Evolutionary conservation across 2,329 filamentous ascomycete genomes (phyloP), one percentile per base, ranked within the genome.

Genomic region (Diaporthe velutina): DNA sequence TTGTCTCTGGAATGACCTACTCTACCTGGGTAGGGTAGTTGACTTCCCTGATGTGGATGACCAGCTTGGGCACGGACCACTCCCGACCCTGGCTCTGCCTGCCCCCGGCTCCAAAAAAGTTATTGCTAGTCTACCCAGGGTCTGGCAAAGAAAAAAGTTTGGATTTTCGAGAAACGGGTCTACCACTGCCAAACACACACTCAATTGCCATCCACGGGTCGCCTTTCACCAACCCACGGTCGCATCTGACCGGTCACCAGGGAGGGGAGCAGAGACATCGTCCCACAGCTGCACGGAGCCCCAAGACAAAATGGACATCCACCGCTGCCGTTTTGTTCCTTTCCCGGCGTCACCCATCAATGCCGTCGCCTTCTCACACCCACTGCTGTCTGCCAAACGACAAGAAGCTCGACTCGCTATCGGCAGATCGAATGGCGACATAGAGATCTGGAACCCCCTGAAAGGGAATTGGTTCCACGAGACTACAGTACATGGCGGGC

Each of bases 401-500:
- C 85, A 83, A 82, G 89, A 83, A 82, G 89, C 84, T 79, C 92
- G 95, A 78, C 90, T 98, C 72, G 97, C 97, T 2, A 90, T 99
- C 79, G 97, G 97, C 75, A 93, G 97, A 78, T 94, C 95, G 74
- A 98, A 98, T 83, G 97, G 97, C 79, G 95, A 98, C 81, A 97
- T 99, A 79, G 97, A 99, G 85, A 95, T 99, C 78, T 99, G 97
- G 97, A 98, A 98, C 83, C 95, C 96, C 4, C 86, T 92, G 71
- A 91, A 90, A 77, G 95, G 94, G 22, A 87, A 89, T 76, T 99
- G 97, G 97, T 90, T 95, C 77, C 97, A 98, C 83, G 97, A 99
- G 86, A 92, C 92, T 52, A 92, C 96, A 76, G 93, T 98, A 68
- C 90, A 91, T 48, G 96, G 96, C 77, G 95, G 95, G 67, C 93